Percentiles rank a stretch among this genome's conserved stretches.
These are phyloP conservation scores for Pseudomonodictys pantanalensis DNA, from an alignment of 495 filamentous ascomycete species.

Conservation along the genomic window DNA sequence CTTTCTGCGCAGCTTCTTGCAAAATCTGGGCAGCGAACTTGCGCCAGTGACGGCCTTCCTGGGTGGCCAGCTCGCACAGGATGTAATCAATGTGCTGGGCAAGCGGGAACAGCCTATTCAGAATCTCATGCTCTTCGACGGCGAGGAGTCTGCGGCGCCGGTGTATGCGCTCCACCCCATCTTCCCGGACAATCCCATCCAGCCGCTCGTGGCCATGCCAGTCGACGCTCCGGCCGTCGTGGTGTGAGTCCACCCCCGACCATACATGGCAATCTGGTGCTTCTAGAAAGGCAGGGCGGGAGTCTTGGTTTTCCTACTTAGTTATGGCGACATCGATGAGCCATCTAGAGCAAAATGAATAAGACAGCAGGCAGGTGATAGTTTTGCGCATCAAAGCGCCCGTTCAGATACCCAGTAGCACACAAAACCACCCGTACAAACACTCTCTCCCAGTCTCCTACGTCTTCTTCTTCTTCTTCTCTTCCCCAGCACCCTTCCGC, in stretches of 20 bases:
- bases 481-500: conserved; percentile 29
- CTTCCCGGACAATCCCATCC: conserved; percentile 37
- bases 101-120: conserved; percentile 89
- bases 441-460: not conserved
- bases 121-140: conserved; percentile 91
- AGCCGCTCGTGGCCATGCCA: not conserved
- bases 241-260: not conserved
- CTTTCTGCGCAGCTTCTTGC: conserved; percentile 77
- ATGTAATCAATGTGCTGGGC: conserved; percentile 94
- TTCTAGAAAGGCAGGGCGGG: too few species aligned
- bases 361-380: too few species aligned
- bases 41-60: conserved; percentile 85
- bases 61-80: conserved; percentile 86
- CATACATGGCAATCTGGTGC: too few species aligned
- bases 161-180: conserved; percentile 80
- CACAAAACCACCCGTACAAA: too few species aligned
- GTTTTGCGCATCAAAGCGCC: too few species aligned
- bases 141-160: conserved; percentile 68
- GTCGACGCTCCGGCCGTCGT: not conserved
- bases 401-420: not conserved
- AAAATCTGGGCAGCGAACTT: conserved; percentile 77
- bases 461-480: conserved; percentile 46
- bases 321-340: too few species aligned
- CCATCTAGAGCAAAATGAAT: too few species aligned
- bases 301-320: too few species aligned